These are phyloP conservation scores for Forsythia viridissima DNA, from an alignment of 257 asterid genomes.

Conservation along the genomic window DNA sequence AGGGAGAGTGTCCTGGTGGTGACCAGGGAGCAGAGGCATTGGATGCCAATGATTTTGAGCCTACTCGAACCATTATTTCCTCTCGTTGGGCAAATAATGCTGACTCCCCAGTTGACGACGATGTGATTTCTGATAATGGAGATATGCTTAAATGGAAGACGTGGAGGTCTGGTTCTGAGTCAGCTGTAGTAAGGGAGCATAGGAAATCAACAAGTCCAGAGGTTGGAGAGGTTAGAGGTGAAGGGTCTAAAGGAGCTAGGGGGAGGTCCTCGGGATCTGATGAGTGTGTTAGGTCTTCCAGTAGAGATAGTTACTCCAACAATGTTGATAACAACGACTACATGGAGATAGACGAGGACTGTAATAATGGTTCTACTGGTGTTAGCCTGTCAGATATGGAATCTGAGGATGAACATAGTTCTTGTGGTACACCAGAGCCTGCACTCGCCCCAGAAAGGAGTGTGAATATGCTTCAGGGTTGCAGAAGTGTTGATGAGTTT, in stretches of 20 bases:
- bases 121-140: slow-evolving; percentile 62
- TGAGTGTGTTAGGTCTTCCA: slow-evolving; percentile 60
- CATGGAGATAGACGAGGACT: slow-evolving; percentile 51
- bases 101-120: slow-evolving; percentile 73
- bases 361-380: slow-evolving; percentile 33
- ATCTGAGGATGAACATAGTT: slow-evolving; percentile 49
- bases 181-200: slow-evolving; percentile 42
- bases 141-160: slow-evolving; percentile 35
- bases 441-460: slow-evolving; percentile 54
- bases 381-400: slow-evolving; percentile 56
- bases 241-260: slow-evolving; percentile 50
- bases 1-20: slow-evolving; percentile 31
- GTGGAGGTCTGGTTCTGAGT: slow-evolving; percentile 41
- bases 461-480: slow-evolving; percentile 88
- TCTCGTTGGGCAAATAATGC: slow-evolving; percentile 89
- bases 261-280: slow-evolving; percentile 61
- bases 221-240: slow-evolving; percentile 56
- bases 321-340: slow-evolving; percentile 41
- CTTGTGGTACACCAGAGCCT: slow-evolving; percentile 50
- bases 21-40: slow-evolving; percentile 26
- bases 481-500: slow-evolving; percentile 82
- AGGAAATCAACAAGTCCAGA: slow-evolving; percentile 60
- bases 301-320: slow-evolving; percentile 58
- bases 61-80: slow-evolving; percentile 53
- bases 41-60: slow-evolving; percentile 49